Evolutionary conservation across 1,139 yeast genomes (phyloP).

Genomic region (Scheffersomyces segobiensis): DNA sequence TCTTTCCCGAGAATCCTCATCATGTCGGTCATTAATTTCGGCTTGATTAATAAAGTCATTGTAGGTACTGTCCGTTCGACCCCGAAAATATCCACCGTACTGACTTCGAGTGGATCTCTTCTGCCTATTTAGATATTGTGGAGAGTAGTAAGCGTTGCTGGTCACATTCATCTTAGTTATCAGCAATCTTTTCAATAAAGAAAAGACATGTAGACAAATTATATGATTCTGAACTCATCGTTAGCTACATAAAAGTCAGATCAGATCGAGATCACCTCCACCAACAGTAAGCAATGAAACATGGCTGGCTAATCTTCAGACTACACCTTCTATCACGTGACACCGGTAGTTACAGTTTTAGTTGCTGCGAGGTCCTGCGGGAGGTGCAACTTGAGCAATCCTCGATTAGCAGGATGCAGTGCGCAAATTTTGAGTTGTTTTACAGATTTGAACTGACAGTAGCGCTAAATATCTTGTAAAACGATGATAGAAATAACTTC

Average conservation of each 20-base stretch:
- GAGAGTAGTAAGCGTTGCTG: conserved; percentile 22
- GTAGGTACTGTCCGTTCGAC: not conserved
- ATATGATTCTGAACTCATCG: not conserved
- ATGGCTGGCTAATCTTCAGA: not conserved
- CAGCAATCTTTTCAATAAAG: not conserved
- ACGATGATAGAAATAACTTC: too few species aligned
- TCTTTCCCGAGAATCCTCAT: not conserved
- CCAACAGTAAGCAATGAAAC: not conserved
- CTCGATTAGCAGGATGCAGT: not conserved
- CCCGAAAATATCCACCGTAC: conserved; percentile 3
- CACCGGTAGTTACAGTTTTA: too few species aligned
- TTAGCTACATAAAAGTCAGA: not conserved
- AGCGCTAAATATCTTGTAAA: too few species aligned
- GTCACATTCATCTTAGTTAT: conserved; percentile 20
- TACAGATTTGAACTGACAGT: not conserved
- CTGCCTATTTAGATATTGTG: conserved; percentile 18
- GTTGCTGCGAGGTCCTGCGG: not conserved
- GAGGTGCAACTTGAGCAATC: not conserved
- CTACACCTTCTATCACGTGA: not conserved
- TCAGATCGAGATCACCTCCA: not conserved
- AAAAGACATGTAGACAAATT: not conserved
- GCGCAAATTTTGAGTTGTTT: not conserved
- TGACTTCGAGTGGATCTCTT: conserved; percentile 12
- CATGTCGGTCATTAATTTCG: not conserved
- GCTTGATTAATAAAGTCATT: not conserved